phyloP scores from a whole-genome alignment of 2,329 filamentous ascomycete species.

The Arthroderma sp. region DNA sequence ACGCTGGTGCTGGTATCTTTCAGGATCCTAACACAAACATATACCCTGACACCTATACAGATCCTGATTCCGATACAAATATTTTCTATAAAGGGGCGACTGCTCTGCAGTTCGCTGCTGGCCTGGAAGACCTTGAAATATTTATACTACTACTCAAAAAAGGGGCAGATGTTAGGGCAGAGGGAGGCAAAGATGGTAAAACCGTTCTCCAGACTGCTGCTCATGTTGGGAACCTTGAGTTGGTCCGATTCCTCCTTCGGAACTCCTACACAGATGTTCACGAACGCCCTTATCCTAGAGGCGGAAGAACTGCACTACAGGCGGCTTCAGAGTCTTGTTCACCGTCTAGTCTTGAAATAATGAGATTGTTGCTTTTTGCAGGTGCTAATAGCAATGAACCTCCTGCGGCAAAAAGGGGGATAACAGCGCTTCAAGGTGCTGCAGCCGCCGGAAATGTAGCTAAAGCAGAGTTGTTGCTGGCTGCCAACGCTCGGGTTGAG shows the following conservation, averaged over 20 bases:
- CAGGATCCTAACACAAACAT: too few species aligned
- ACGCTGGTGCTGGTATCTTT: slow-evolving; percentile 8
- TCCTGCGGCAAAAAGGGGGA: not conserved
- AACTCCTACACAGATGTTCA: not conserved
- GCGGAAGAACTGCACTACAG: slow-evolving; percentile 14
- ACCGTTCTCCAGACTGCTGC: slow-evolving; percentile 20
- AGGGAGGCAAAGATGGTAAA: slow-evolving; percentile 9
- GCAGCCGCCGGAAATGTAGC: slow-evolving; percentile 5
- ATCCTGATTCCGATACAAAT: too few species aligned
- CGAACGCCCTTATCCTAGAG: too few species aligned
- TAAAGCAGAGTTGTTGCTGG: slow-evolving; percentile 8
- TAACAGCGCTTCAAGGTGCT: slow-evolving; percentile 7
- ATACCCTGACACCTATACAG: too few species aligned
- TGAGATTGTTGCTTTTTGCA: not conserved
- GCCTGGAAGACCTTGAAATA: not conserved
- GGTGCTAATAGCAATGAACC: slow-evolving; percentile 8
- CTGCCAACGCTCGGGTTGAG: not conserved
- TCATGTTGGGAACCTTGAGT: not conserved
- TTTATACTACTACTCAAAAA: not conserved
- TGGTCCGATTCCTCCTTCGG: not conserved
- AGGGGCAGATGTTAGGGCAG: slow-evolving; percentile 12
- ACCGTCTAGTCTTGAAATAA: too few species aligned
- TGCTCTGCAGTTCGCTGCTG: slow-evolving; percentile 16
- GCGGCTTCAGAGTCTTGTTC: slow-evolving; percentile 9
- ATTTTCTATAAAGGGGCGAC: slow-evolving; percentile 11